Evolutionary conservation across 2,329 filamentous ascomycete genomes (phyloP), one percentile per base, ranked within the genome.

Genomic region (Pseudogymnoascus sp.): DNA sequence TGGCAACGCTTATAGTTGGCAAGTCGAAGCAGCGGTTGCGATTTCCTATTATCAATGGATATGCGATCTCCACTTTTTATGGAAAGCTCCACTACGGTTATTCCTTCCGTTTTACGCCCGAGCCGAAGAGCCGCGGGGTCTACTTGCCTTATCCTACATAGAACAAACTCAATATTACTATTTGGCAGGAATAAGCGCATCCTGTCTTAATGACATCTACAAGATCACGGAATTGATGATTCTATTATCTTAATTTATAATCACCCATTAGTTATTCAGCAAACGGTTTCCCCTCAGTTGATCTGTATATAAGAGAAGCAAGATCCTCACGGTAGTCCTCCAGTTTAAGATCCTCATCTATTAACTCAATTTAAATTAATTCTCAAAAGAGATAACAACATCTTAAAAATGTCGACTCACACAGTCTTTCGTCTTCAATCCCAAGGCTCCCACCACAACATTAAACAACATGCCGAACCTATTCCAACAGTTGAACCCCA

Each of bases 391-490:
- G 6, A 29, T 2, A 17, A 12, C 2, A 29, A 17, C 29, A 29
- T 33, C n/a, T 13, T 9, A 8, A 65, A 58, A 29, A 66, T 66
- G 64, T 58, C 63, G 13, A 36, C 55, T 17, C 65, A 67, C 48
- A 63, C 21, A n/a, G 65, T 67, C 10, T 67, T 63, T 38, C 65
- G 65, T 36, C 62, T 67, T 41, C 25, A 35, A n/a, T 36, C 60
- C 51, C 21, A 36, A 35, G 33, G 36, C 21, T 21, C 29, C 6
- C 55, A 59, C 55, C 61, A 71, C 2, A 66, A 67, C 17, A 66
- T 74, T 5, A 63, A 69, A n/a, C 44, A 60, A 9, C 63, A 63
- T 39, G 58, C 62, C 1, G 73, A 74, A 64, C 65, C 69, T 0
- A 63, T 73, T 10, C 70, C 73, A 1, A 58, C 58, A 2, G 64